Percentiles rank a stretch among this genome's conserved stretches.
Conservation (phyloP, 768 basidiomycete species). For the Naganishia onofrii region DNA sequence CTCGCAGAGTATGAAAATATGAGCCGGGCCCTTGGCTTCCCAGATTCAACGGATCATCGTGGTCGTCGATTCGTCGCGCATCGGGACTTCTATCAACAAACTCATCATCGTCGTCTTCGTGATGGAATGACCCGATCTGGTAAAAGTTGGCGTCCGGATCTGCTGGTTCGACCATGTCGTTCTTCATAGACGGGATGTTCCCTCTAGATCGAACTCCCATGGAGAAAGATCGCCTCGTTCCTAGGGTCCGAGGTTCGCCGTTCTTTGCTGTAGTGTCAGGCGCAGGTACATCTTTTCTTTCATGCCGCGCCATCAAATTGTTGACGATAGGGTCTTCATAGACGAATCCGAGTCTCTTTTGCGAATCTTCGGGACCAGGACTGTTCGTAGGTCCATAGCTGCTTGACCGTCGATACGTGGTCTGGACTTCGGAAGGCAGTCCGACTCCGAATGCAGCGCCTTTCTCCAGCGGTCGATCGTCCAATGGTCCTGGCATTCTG, state of each 20-base stretch:
- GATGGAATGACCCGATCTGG: slow-evolving; percentile 28
- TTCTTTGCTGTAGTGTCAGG: not conserved
- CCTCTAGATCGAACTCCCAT: not conserved
- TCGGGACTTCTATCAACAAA: slow-evolving; percentile 15
- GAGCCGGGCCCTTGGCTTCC: not conserved
- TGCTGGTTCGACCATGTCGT: slow-evolving; percentile 26
- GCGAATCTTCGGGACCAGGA: not conserved
- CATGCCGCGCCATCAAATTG: not conserved
- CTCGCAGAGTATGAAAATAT: not conserved
- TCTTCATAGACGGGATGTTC: slow-evolving; percentile 5
- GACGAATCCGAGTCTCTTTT: slow-evolving; percentile 10
- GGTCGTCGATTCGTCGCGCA: slow-evolving; percentile 1
- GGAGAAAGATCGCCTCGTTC: slow-evolving; percentile 3
- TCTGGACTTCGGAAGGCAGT: not conserved
- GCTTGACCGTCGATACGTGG: not conserved
- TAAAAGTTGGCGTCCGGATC: slow-evolving; percentile 40
- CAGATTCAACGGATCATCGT: slow-evolving; percentile 4
- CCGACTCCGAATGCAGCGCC: slow-evolving; percentile 5
- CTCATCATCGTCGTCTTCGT: slow-evolving; percentile 32
- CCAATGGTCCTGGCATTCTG: not conserved
- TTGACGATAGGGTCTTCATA: not conserved
- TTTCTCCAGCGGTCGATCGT: slow-evolving; percentile 6
- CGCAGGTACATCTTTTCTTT: slow-evolving; percentile 4
- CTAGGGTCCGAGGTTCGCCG: not conserved
- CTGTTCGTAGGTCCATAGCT: not conserved